Conservation (phyloP, 345 rosid genomes). For the Camelina laxa region DNA sequence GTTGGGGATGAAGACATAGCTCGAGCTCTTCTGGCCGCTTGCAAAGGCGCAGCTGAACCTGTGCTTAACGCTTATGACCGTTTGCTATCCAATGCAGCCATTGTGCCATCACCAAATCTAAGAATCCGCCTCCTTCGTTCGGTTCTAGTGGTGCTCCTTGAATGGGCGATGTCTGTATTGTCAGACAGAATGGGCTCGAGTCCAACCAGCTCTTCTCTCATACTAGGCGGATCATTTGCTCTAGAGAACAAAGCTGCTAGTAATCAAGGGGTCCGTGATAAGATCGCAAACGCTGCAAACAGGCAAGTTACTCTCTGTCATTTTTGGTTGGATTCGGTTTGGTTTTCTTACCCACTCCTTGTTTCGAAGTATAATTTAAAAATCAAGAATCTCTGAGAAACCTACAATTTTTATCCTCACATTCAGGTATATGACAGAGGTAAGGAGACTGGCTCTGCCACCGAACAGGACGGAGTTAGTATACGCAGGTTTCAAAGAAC, state of each 20-base stretch:
- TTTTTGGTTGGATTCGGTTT: background rate
- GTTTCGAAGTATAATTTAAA: background rate
- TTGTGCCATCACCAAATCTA: slow-evolving; percentile 77
- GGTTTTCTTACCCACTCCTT: background rate
- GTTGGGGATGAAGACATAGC: slow-evolving; percentile 94
- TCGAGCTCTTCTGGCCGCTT: slow-evolving; percentile 87
- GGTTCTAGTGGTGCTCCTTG: slow-evolving; percentile 78
- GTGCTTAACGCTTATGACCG: slow-evolving; percentile 85
- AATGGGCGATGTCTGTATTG: slow-evolving; percentile 89
- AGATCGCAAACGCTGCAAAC: slow-evolving; percentile 87
- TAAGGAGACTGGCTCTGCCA: slow-evolving; percentile 81
- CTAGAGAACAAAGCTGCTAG: slow-evolving; percentile 58
- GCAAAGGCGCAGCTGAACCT: slow-evolving; percentile 94
- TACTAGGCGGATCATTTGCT: slow-evolving; percentile 67
- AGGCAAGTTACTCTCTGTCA: slow-evolving; percentile 54
- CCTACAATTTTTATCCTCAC: background rate
- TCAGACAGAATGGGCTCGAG: slow-evolving; percentile 80
- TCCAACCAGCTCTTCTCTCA: slow-evolving; percentile 67
- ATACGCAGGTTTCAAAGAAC: slow-evolving; percentile 80
- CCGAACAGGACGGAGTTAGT: slow-evolving; percentile 74
- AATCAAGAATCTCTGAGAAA: background rate
- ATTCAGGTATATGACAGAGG: slow-evolving; percentile 92
- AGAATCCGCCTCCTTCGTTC: slow-evolving; percentile 83
- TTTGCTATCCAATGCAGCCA: slow-evolving; percentile 77
- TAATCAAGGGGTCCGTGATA: slow-evolving; percentile 84